Base-by-base conservation (phyloP, 2,329 filamentous ascomycete species). In the Diaporthe sp. region DNA sequence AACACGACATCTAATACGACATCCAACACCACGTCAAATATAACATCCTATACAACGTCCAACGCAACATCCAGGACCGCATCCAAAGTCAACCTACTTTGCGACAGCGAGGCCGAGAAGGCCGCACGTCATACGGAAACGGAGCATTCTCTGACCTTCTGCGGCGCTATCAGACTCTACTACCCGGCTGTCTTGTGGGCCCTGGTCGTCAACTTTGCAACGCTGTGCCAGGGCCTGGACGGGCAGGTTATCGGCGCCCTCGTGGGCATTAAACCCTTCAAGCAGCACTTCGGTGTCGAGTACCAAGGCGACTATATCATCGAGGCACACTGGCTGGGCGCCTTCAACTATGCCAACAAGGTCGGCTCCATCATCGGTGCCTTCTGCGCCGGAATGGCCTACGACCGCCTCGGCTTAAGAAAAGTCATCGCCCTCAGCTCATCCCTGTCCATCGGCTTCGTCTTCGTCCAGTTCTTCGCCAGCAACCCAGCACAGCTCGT, bases 381-480 rank as follows among this genome's bases (percentile, higher is more conserved):
- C 31, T 74, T 76, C 44, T 68, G 58, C 13, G 74, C 74, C 4
- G 74, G 71, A 2, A 70, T 74, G 17, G 71, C 74, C 17, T 76
- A 74, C 22, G 74, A 76, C 61, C 71, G 74, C 73, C 73, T 83
- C n/a, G 82, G 82, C 2, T 80, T 80, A 0, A 78, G 80, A 8
- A 53, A 75, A 25, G 80, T 80, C 77, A 78, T 82, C 46, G 77
- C 77, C 15, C 71, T 77, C 34, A 82, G 81, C 72, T 81, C 78
- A 0, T 51, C 77, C 12, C 39, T 78, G 17, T 82, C 82, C 12
- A 81, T 84, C 25, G 84, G 78, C 1, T 85, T 86, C 76, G 84
- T 88, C 76, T 87, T 87, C 79, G 83, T 88, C 55, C 84, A 87
- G 73, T 87, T 87, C 80, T 87, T 87, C 78, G 84, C 85, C 42